phyloP scores from a whole-genome alignment of 106 monocot genomes.

The Phalaenopsis aphrodite region DNA sequence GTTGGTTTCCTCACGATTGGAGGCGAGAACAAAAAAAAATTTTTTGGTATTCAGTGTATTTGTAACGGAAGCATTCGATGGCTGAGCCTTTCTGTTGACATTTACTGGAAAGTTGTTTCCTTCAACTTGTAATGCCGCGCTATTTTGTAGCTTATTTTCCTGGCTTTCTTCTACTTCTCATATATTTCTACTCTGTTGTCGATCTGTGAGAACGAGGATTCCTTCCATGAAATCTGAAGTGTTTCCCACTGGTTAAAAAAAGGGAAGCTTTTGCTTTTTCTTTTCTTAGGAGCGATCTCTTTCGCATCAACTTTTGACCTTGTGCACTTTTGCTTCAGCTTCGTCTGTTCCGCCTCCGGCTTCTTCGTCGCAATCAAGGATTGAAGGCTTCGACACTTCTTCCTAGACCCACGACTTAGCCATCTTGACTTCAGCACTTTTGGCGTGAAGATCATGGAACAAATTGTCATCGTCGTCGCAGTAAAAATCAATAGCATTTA shows the following conservation, averaged over 20 bases:
- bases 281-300: too few species aligned
- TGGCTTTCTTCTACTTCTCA: background rate
- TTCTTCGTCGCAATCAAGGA: too few species aligned
- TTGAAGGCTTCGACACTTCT: too few species aligned
- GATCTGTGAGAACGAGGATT: background rate
- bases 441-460: too few species aligned
- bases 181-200: background rate
- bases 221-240: background rate
- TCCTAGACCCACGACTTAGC: too few species aligned
- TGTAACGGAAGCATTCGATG: conserved; percentile 36
- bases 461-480: too few species aligned
- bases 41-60: too few species aligned
- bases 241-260: background rate
- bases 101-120: conserved; percentile 20
- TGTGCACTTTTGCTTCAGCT: too few species aligned
- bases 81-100: conserved; percentile 60
- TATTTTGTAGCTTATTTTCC: conserved; percentile 41
- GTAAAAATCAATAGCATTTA: too few species aligned
- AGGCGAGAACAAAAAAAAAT: too few species aligned
- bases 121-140: conserved; percentile 72
- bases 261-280: background rate
- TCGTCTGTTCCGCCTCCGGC: background rate
- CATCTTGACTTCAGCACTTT: too few species aligned
- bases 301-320: too few species aligned
- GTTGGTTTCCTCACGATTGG: background rate